Evolutionary conservation across 2,329 filamentous ascomycete species (phyloP), one percentile per base, ranked within the genome.

Genomic region (Dothideomycetes sp.): DNA sequence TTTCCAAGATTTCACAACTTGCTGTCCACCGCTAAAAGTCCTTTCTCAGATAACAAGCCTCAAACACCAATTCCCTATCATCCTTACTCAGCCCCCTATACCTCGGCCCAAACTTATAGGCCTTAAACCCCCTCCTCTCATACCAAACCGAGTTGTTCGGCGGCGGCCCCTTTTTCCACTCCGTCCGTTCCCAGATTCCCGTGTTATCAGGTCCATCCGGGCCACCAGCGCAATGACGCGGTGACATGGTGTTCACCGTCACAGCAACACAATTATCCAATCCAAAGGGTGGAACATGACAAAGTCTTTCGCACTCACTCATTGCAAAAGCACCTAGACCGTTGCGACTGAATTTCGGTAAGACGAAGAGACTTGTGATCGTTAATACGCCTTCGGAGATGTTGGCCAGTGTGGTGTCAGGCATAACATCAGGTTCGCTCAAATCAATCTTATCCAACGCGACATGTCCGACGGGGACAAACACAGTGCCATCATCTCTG

Each of bases 321-420:
- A 50, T 47, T 4, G 48, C 45, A 24, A 45, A 48, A 2, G 41
- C 43, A 28, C 48, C 48, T 9, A 50, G 27, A 2, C 48, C 40
- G 4, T 41, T 36, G 11, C 38, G 24, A 25, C 43, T 37, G 29
- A 46, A 47, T 4, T 37, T 34, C n/a, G 48, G 47, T 24, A 47
- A 33, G 7, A 50, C 41, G 37, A 49, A 49, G 13, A 50, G 45
- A n/a, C 45, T 34, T 1, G 46, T 42, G 35, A 50, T 47, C 4
- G 38, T 45, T 19, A 50, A 13, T 1, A 49, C 27, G 10, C 39
- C 43, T 6, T 45, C 41, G 9, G 46, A 46, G 4, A 28, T 17
- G 3, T 37, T 23, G 8, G 43, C 45, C 9, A 50, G 33, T 1
- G 33, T 45, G 1, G 29, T 19, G 24, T 50, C 48, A 1, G 43